Evolutionary conservation across 2,329 filamentous ascomycete genomes (phyloP).

Genomic region (Neodidymelliopsis sp.): DNA sequence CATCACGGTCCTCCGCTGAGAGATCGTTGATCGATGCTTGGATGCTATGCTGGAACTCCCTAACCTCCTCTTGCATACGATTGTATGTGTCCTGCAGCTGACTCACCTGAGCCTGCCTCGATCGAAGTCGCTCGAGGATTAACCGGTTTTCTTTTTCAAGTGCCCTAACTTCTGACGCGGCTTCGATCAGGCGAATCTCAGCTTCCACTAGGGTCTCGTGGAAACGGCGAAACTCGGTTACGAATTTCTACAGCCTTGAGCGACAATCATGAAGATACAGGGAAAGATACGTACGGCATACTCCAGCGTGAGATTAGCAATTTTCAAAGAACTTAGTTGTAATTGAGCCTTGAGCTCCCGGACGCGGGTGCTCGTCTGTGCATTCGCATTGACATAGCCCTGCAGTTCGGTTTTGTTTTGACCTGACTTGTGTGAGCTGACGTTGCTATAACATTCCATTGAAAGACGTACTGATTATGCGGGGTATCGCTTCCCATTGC

Average conservation of each 20-base stretch:
- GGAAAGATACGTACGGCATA: slow-evolving; percentile 58
- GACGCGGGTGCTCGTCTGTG: slow-evolving; percentile 57
- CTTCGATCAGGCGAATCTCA: slow-evolving; percentile 78
- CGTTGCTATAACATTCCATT: neutral
- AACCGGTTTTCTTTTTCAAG: slow-evolving; percentile 69
- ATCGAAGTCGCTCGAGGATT: slow-evolving; percentile 46
- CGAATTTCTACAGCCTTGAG: slow-evolving; percentile 57
- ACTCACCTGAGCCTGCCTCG: slow-evolving; percentile 23
- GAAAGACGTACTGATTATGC: slow-evolving; percentile 68
- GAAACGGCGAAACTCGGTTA: slow-evolving; percentile 68
- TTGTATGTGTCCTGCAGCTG: slow-evolving; percentile 25
- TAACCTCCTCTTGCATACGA: slow-evolving; percentile 19
- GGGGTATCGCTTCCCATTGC: slow-evolving; percentile 71
- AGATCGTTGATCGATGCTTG: slow-evolving; percentile 27
- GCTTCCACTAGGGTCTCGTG: slow-evolving; percentile 72
- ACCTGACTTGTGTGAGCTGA: slow-evolving; percentile 45
- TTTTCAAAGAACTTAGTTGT: slow-evolving; percentile 50
- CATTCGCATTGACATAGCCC: slow-evolving; percentile 31
- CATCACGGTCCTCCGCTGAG: slow-evolving; percentile 34
- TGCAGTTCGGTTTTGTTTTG: slow-evolving; percentile 57
- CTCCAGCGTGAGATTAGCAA: slow-evolving; percentile 55
- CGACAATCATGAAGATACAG: neutral
- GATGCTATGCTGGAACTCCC: slow-evolving; percentile 24
- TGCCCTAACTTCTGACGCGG: slow-evolving; percentile 76
- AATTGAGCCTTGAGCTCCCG: slow-evolving; percentile 55